Percentiles rank a stretch among this genome's conserved stretches.
phyloP scores from a whole-genome alignment of 2,329 filamentous ascomycete genomes.

The Conoideocrella luteorostrata region DNA sequence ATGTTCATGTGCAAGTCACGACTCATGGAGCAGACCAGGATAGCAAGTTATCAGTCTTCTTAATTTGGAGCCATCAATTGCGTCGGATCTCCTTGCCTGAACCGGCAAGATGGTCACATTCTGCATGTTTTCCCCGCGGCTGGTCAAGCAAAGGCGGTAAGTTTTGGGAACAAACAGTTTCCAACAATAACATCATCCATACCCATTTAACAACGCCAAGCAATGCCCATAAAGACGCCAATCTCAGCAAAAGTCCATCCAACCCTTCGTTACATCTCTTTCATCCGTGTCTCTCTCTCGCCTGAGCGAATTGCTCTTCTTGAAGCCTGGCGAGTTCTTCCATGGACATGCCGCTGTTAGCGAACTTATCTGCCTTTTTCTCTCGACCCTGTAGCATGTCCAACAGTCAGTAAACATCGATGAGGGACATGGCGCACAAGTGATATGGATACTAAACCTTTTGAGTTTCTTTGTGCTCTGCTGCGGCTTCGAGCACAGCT shows the following conservation, averaged over 20 bases:
- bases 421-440: conserved; percentile 41
- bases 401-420: background rate
- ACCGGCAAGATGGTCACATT: too few species aligned
- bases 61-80: too few species aligned
- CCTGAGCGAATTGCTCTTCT: conserved; percentile 82
- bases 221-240: conserved; percentile 25
- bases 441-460: conserved; percentile 55
- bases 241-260: background rate
- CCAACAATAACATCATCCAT: background rate
- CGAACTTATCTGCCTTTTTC: conserved; percentile 96
- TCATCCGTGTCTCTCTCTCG: conserved; percentile 35
- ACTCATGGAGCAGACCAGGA: too few species aligned
- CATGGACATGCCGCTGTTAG: conserved; percentile 84
- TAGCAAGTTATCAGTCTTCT: too few species aligned
- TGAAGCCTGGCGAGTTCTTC: conserved; percentile 86
- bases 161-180: too few species aligned
- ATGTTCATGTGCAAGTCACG: too few species aligned
- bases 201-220: conserved; percentile 24
- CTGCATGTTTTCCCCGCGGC: too few species aligned
- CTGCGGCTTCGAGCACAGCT: conserved; percentile 78
- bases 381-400: conserved; percentile 64
- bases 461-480: conserved; percentile 86
- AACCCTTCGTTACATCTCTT: conserved; percentile 4
- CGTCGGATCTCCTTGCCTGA: too few species aligned
- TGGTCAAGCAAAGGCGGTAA: too few species aligned